Evolutionary conservation across 192 early-diverging fungal species (phyloP), one percentile per base, ranked within the genome.

Genomic region (Backusella sp.): DNA sequence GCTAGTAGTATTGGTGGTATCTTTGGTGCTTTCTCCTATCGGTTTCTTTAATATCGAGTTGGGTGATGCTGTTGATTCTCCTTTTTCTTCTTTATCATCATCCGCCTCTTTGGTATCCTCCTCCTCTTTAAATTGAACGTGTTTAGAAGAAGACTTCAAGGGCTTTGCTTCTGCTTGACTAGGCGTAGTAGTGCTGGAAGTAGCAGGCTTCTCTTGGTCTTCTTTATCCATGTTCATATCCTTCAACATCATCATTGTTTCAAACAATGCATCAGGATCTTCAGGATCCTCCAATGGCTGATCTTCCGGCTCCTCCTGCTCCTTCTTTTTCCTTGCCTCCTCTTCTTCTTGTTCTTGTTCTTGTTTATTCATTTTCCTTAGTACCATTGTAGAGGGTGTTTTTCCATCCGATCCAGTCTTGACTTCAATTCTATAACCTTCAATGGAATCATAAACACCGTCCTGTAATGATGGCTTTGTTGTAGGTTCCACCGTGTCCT

Each of bases 161-260:
- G 23, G 21, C 26, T 62, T 23, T 62, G 4, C 11, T 62, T 62
- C 0, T 28, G 23, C 3, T 4, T 28, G 23, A 62, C 12, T 28
- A 14, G 19, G 4, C 6, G 53, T 59, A 56, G 21, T 56, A 26
- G 56, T 21, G n/a, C 0, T 56, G 21, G 49, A n/a, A 6, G 5
- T 19, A 52, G 17, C 1, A n/a, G 67, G 36, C 11, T 37, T n/a
- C 11, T 1, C 23, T 62, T 49, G 46, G 8, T 74, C 23, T 4
- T 72, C 71, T 46, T 70, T 37, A 66, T 84, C 80, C 73, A 81
- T 32, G 15, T 73, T 75, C 67, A 81, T 72, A 4, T 69, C 62
- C 68, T 74, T 80, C 70, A 84, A 30, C 70, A 78, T 81, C 83
- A 77, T 82, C 75, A 79, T 84, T n/a, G 80, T 82, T 32, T 71